Conservation (phyloP, 495 filamentous ascomycete genomes). For the Aspergillus bridgeri region DNA sequence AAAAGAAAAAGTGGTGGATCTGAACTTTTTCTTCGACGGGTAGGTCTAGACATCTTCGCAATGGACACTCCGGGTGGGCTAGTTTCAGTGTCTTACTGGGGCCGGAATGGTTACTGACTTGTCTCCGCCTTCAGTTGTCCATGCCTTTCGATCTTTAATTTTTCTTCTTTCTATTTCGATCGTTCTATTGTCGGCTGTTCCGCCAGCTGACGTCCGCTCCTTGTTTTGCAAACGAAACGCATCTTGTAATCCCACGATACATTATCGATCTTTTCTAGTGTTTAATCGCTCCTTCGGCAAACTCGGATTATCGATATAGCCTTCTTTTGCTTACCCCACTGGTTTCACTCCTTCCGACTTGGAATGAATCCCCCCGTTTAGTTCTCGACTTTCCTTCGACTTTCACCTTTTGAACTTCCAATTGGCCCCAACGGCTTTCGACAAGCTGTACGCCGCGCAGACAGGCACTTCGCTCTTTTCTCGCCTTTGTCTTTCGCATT, state of each 20-base stretch:
- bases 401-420: slow-evolving; percentile 2
- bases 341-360: neutral
- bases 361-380: neutral
- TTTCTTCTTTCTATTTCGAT: slow-evolving; percentile 3
- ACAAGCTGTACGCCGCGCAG: slow-evolving; percentile 17
- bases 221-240: slow-evolving; percentile 14
- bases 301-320: neutral
- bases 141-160: slow-evolving; percentile 13
- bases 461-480: slow-evolving; percentile 19
- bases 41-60: neutral
- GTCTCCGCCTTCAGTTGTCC: neutral
- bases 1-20: neutral
- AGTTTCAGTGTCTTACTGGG: neutral
- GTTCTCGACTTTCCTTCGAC: slow-evolving; percentile 1
- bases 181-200: slow-evolving; percentile 24
- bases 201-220: slow-evolving; percentile 31
- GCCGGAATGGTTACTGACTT: neutral
- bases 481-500: slow-evolving; percentile 1
- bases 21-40: neutral
- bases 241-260: neutral
- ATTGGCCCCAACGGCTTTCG: neutral
- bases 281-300: slow-evolving; percentile 10
- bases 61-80: neutral
- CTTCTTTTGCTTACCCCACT: slow-evolving; percentile 7
- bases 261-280: slow-evolving; percentile 3